phyloP scores from a whole-genome alignment of 208 protist genomes.

The Wallacemonas sp. region DNA sequence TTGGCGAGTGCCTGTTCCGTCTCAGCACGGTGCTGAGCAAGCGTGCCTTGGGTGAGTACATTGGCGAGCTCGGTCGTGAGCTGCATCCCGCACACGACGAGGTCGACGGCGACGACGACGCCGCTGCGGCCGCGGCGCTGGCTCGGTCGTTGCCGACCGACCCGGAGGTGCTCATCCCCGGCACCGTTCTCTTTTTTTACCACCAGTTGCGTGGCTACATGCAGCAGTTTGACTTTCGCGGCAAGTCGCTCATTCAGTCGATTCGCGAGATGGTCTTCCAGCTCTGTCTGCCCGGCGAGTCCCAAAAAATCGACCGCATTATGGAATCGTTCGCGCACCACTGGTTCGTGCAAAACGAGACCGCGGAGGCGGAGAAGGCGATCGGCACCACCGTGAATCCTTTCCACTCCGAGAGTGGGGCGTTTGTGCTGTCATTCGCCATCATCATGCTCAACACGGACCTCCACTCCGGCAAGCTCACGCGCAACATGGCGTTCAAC shows the following conservation, averaged over 20 bases:
- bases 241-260: constrained; percentile 70
- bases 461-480: constrained; percentile 94
- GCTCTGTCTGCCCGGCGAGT: constrained; percentile 89
- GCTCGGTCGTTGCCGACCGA: not conserved
- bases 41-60: constrained; percentile 82
- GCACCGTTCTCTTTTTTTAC: constrained; percentile 75
- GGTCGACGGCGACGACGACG: constrained; percentile 16
- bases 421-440: constrained; percentile 97
- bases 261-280: constrained; percentile 88
- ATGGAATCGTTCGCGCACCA: constrained; percentile 89
- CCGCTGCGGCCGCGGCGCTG: constrained; percentile 11
- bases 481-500: constrained; percentile 93
- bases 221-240: constrained; percentile 71
- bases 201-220: constrained; percentile 82
- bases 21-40: constrained; percentile 84
- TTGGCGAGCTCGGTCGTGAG: constrained; percentile 82
- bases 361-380: constrained; percentile 27
- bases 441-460: constrained; percentile 99
- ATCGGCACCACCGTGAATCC: constrained; percentile 66
- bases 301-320: constrained; percentile 94
- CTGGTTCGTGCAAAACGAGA: constrained; percentile 71
- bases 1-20: constrained; percentile 79
- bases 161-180: constrained; percentile 35
- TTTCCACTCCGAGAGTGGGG: constrained; percentile 74
- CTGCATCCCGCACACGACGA: constrained; percentile 6